Conservation (phyloP, 768 basidiomycete species). For the Jaapia argillacea region DNA sequence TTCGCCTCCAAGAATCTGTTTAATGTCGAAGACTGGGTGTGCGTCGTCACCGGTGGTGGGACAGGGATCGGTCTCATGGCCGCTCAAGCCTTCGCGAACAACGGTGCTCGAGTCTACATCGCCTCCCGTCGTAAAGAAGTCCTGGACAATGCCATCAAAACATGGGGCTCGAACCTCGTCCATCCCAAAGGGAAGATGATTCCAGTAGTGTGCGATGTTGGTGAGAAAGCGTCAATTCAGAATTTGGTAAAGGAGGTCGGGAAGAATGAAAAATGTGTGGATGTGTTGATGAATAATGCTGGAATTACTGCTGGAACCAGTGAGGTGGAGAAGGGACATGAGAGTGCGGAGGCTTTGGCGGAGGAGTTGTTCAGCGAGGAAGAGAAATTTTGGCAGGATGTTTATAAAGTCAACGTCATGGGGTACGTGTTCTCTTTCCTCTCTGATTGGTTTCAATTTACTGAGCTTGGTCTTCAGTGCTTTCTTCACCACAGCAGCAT, state of each 20-base stretch:
- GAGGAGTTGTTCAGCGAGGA: conserved; percentile 20
- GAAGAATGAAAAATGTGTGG: conserved; percentile 18
- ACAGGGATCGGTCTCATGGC: conserved; percentile 36
- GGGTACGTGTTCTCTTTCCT: conserved; percentile 8
- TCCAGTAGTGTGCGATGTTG: conserved; percentile 16
- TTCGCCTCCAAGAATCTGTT: conserved; percentile 14
- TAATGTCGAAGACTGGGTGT: conserved; percentile 19
- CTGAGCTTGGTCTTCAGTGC: conserved; percentile 12
- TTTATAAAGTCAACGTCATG: conserved; percentile 24
- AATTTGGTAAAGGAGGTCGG: conserved; percentile 13
- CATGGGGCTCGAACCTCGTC: conserved; percentile 15
- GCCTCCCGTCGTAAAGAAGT: conserved; percentile 23
- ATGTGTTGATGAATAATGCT: conserved; percentile 25
- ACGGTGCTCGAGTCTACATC: conserved; percentile 33
- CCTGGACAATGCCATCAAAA: conserved; percentile 17
- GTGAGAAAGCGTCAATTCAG: conserved; percentile 18
- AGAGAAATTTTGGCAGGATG: conserved; percentile 18
- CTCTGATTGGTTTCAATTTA: not conserved
- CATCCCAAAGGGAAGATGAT: conserved; percentile 21
- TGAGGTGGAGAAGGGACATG: conserved; percentile 17
- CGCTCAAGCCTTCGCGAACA: conserved; percentile 28
- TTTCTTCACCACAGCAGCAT: conserved; percentile 34
- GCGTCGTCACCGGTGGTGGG: conserved; percentile 19
- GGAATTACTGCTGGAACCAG: conserved; percentile 16
- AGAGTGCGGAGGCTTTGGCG: conserved; percentile 16